phyloP scores from a whole-genome alignment of 768 basidiomycete species.

The Mycena capillaripes region DNA sequence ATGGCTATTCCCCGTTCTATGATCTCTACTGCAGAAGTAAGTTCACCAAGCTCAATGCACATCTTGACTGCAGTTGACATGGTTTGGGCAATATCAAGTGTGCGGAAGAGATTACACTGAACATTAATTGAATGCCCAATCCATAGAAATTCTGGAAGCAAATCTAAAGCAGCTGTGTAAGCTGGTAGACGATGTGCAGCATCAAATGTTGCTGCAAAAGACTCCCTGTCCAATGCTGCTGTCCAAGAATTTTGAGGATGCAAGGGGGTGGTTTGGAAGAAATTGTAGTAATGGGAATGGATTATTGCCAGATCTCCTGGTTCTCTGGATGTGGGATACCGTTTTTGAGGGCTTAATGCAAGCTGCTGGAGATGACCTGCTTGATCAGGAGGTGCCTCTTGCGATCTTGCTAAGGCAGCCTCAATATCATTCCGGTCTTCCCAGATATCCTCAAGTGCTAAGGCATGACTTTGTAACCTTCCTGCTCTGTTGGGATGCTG shows the following conservation, averaged over 20 bases:
- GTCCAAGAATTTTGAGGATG: not conserved
- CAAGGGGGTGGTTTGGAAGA: no score
- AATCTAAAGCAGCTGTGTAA: not conserved
- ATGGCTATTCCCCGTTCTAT: not conserved
- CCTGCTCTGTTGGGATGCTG: no score
- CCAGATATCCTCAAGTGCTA: no score
- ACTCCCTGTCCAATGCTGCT: not conserved
- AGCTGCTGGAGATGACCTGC: no score
- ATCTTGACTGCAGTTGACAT: not conserved
- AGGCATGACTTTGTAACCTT: no score
- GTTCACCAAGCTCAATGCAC: not conserved
- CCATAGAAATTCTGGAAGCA: not conserved
- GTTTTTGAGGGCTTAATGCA: no score
- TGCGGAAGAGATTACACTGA: not conserved
- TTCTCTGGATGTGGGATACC: no score
- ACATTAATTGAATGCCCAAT: not conserved
- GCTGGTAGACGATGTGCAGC: not conserved
- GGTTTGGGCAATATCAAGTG: not conserved
- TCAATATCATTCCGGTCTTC: no score
- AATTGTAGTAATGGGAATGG: no score
- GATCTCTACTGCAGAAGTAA: not conserved
- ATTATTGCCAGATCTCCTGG: no score
- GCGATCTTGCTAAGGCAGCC: no score
- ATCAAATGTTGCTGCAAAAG: not conserved
- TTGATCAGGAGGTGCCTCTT: no score